Evolutionary conservation across 1,139 yeast species (phyloP).

Genomic region (Hanseniaspora sp.): DNA sequence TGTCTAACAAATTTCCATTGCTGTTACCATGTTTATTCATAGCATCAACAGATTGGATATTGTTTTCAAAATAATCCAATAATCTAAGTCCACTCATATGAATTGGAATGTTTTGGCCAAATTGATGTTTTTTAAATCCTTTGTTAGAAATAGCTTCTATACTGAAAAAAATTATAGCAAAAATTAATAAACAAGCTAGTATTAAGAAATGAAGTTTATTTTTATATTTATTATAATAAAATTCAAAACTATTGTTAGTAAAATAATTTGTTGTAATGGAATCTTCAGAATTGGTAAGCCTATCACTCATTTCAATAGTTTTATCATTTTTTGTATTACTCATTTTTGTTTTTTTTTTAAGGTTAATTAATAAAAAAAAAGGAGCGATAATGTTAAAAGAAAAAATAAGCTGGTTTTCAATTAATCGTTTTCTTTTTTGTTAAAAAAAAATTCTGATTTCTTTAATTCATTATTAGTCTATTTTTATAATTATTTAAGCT

Average conservation of each 20-base stretch:
- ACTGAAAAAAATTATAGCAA: neutral
- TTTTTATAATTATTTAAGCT: too few relatives aligned
- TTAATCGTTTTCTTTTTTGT: too few relatives aligned
- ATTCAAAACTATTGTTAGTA: neutral
- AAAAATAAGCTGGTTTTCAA: too few relatives aligned
- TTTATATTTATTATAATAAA: neutral
- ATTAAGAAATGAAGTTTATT: neutral
- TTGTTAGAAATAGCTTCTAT: neutral
- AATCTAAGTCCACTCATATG: constrained; percentile 4
- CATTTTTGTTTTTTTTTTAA: too few relatives aligned
- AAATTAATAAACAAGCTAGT: neutral
- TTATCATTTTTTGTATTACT: neutral
- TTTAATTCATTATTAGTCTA: too few relatives aligned
- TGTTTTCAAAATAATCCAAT: constrained; percentile 8
- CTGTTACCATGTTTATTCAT: neutral
- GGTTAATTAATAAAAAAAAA: too few relatives aligned
- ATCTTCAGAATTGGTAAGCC: neutral
- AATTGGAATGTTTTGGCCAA: neutral
- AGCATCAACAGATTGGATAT: neutral
- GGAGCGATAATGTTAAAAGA: too few relatives aligned
- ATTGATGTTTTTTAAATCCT: too few relatives aligned
- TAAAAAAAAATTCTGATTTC: too few relatives aligned
- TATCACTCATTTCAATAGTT: neutral
- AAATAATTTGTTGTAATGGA: neutral
- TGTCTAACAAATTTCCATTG: neutral